Evolutionary conservation across 2,329 filamentous ascomycete genomes (phyloP), one percentile per base, ranked within the genome.

Genomic region (Cladosporium cucumerinum): DNA sequence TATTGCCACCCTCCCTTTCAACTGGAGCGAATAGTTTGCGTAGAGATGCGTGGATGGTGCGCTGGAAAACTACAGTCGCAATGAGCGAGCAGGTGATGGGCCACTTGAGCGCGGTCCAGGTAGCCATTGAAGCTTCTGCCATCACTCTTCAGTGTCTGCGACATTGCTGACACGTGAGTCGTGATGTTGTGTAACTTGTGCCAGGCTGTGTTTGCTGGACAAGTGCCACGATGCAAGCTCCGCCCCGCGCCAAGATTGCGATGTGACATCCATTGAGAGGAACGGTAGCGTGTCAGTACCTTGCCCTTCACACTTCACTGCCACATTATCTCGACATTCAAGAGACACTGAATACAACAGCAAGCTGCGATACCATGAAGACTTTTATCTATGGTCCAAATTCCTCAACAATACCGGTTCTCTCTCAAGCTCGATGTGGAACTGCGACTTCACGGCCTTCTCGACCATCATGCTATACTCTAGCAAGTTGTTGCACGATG

Each of bases 401-500:
- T n/a, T 26, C 8, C 26, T 28, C 57, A 59, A 48, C 18, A 59
- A 32, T 16, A 60, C 25, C 25, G 57, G 57, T 43, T 60, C 57
- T 49, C 57, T 25, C 5, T 60, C 39, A 18, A 60, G 18, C 18
- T 21, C 30, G 39, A 60, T 48, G 0, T 28, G 25, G 18, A 48
- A 60, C 18, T 21, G 25, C 57, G 23, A 26, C 18, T 48, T 39
- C 26, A 60, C 57, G 34, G 57, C 39, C 12, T 21, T 32, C 18
- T 32, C 39, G 26, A 60, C 25, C 36, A 60, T 30, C 7, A 1
- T 32, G 26, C 57, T 60, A 43, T 60, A 60, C 39, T 28, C 25
- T 3, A 60, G 25, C 25, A 60, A n/a, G 11, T 32, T 30, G 16
- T 46, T 18, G 8, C 57, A 60, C 10, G 57, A 60, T 8, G 57